Percentiles rank a stretch among this genome's conserved stretches.
phyloP scores from a whole-genome alignment of 768 basidiomycete species.

The Termitomyces titanicus region DNA sequence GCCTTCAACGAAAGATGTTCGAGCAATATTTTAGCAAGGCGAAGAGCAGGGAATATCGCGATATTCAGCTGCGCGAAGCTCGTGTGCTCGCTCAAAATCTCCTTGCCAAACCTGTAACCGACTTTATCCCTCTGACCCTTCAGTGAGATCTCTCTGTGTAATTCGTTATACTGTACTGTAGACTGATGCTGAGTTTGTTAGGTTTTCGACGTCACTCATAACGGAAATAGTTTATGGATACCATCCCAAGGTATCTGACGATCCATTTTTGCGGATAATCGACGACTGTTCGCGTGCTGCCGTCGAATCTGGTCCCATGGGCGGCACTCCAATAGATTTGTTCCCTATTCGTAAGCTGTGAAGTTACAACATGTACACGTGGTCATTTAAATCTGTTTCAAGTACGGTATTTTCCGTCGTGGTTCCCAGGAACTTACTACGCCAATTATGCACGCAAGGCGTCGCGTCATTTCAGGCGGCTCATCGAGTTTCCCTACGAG shows the following conservation, averaged over 20 bases:
- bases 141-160: background rate
- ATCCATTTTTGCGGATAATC: constrained; percentile 16
- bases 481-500: background rate
- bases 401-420: constrained; percentile 16
- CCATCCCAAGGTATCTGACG: constrained; percentile 17
- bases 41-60: constrained; percentile 19
- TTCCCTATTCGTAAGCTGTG: constrained; percentile 20
- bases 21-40: constrained; percentile 17
- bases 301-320: constrained; percentile 14
- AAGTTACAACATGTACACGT: background rate
- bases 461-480: background rate
- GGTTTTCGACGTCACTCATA: constrained; percentile 21
- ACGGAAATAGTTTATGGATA: constrained; percentile 21
- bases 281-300: constrained; percentile 11
- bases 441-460: background rate
- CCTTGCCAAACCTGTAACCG: constrained; percentile 16
- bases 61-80: constrained; percentile 27
- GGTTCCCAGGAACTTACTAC: constrained; percentile 1
- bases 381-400: background rate
- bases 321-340: constrained; percentile 19
- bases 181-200: background rate
- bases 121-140: constrained; percentile 1
- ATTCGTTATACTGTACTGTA: background rate
- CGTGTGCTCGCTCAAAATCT: constrained; percentile 26
- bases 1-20: constrained; percentile 17